phyloP scores from a whole-genome alignment of 306 rosid species.

The Citrullus mucosospermus region DNA sequence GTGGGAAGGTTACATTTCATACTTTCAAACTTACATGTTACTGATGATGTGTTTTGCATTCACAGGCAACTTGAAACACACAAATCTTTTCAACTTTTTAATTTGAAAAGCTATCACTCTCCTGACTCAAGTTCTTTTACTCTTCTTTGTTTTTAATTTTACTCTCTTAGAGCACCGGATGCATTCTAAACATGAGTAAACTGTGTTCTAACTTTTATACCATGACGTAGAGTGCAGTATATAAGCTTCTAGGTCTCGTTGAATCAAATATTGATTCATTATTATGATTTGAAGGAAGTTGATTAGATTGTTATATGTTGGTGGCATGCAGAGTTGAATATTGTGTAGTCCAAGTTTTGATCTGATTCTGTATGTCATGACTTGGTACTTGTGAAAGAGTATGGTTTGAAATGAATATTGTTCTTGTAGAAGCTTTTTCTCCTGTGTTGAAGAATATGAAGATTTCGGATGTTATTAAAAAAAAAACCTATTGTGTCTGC shows the following conservation, averaged over 20 bases:
- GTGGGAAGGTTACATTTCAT: neutral
- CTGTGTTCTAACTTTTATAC: neutral
- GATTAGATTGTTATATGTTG: neutral
- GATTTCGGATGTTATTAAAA: neutral
- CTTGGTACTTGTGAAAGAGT: neutral
- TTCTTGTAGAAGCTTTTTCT: neutral
- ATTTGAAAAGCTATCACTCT: neutral
- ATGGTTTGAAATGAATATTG: neutral
- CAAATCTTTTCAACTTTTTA: neutral
- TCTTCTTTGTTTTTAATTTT: neutral
- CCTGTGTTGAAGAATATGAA: neutral
- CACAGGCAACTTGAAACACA: neutral
- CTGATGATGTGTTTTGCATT: neutral
- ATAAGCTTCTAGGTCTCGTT: neutral
- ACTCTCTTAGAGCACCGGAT: neutral
- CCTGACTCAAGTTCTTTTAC: neutral
- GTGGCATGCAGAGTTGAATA: neutral
- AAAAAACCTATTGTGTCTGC: neutral
- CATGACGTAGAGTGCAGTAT: neutral
- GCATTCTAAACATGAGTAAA: neutral
- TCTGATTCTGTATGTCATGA: neutral
- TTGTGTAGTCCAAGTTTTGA: neutral
- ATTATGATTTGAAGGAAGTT: neutral
- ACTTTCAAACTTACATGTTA: neutral
- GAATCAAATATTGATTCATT: neutral